phyloP scores from a whole-genome alignment of 495 filamentous ascomycete genomes.

The Lophiotrema nucula region DNA sequence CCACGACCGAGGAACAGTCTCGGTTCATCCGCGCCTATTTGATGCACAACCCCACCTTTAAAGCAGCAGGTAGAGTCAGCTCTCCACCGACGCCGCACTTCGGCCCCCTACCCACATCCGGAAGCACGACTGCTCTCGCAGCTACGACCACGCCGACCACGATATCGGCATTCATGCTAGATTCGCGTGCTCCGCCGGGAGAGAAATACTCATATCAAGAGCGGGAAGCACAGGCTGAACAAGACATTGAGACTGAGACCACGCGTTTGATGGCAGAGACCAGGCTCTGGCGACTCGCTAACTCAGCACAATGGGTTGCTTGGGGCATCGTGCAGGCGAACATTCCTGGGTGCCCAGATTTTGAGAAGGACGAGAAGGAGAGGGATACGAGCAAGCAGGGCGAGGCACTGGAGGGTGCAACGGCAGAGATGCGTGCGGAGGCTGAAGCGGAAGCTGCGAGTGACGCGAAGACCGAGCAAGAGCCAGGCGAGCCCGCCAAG shows the following conservation, averaged over 20 bases:
- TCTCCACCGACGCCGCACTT: slow-evolving; percentile 48
- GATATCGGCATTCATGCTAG: slow-evolving; percentile 66
- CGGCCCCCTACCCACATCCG: slow-evolving; percentile 26
- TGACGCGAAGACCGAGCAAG: neutral
- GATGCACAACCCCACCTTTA: slow-evolving; percentile 58
- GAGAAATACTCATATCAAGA: slow-evolving; percentile 47
- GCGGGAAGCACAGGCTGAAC: slow-evolving; percentile 51
- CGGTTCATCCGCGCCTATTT: slow-evolving; percentile 86
- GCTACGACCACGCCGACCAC: slow-evolving; percentile 30
- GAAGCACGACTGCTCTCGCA: slow-evolving; percentile 30
- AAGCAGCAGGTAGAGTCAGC: slow-evolving; percentile 44
- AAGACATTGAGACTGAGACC: slow-evolving; percentile 61
- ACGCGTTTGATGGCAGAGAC: slow-evolving; percentile 71
- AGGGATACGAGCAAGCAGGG: slow-evolving; percentile 1
- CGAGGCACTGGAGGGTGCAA: slow-evolving; percentile 16
- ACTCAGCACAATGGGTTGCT: slow-evolving; percentile 86
- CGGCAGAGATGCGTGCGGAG: slow-evolving; percentile 18
- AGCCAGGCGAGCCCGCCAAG: neutral
- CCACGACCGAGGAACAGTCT: slow-evolving; percentile 74
- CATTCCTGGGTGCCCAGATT: slow-evolving; percentile 57
- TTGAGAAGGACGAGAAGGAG: slow-evolving; percentile 21
- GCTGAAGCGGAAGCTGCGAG: neutral
- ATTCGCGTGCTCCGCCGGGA: slow-evolving; percentile 60
- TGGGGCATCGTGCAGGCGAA: slow-evolving; percentile 98
- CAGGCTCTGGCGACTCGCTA: slow-evolving; percentile 78